Evolutionary conservation across 164 flowering plant species (phyloP).

Genomic region (Magnolia officinalis): DNA sequence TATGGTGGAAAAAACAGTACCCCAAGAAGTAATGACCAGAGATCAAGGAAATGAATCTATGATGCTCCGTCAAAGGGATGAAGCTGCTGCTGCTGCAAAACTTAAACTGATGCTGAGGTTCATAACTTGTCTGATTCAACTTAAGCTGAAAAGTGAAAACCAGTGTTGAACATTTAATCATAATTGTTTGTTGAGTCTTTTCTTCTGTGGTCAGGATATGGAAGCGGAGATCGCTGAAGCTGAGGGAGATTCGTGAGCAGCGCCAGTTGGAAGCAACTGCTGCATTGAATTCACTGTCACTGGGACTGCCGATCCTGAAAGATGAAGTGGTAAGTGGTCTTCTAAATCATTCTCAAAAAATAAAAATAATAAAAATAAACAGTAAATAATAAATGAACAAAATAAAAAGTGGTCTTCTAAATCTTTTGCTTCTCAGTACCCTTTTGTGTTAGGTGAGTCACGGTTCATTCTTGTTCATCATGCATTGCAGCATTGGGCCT

Average conservation of each 20-base stretch:
- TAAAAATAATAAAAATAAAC: too few relatives aligned
- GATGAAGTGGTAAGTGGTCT: slow-evolving; percentile 42
- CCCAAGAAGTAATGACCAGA: slow-evolving; percentile 12
- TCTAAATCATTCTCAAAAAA: background rate
- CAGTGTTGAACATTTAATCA: background rate
- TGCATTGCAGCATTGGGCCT: too few relatives aligned
- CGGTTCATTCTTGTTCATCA: too few relatives aligned
- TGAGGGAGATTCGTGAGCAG: slow-evolving; percentile 55
- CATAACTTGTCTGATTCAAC: slow-evolving; percentile 5
- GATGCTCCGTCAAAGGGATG: slow-evolving; percentile 33
- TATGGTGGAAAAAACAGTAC: slow-evolving; percentile 14
- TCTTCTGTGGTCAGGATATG: slow-evolving; percentile 55
- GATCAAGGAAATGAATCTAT: slow-evolving; percentile 25
- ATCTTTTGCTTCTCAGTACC: too few relatives aligned
- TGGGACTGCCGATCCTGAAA: slow-evolving; percentile 66
- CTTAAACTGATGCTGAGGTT: slow-evolving; percentile 81
- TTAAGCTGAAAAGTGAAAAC: background rate
- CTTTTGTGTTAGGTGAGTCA: too few relatives aligned
- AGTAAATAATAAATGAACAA: too few relatives aligned
- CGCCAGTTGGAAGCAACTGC: slow-evolving; percentile 61
- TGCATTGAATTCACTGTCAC: slow-evolving; percentile 63
- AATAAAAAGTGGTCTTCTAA: too few relatives aligned
- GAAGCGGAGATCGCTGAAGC: slow-evolving; percentile 57
- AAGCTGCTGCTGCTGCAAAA: slow-evolving; percentile 64
- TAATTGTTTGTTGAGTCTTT: background rate